These are phyloP conservation scores for Aspergillus neoniger DNA, from an alignment of 2,329 filamentous ascomycete genomes.

Conservation along the genomic window DNA sequence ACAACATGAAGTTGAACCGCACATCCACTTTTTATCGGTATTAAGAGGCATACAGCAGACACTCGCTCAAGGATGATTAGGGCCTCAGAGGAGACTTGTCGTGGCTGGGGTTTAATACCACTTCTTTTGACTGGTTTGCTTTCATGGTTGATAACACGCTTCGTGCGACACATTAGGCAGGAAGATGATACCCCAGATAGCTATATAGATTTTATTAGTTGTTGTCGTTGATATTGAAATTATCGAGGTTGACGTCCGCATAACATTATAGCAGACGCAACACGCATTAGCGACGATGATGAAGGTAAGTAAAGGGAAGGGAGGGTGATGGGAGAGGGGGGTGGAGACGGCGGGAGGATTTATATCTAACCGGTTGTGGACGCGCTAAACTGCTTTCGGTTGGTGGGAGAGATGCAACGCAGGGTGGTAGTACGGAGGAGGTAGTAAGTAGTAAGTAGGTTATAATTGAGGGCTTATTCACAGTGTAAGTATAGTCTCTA, in stretches of 20 bases:
- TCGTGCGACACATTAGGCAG: not conserved
- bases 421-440: too few species aligned
- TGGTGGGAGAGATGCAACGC: not conserved
- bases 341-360: not conserved
- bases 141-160: not conserved
- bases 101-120: slow-evolving; percentile 21
- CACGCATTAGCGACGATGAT: too few species aligned
- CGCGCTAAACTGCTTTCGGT: not conserved
- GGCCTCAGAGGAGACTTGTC: slow-evolving; percentile 13
- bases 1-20: slow-evolving; percentile 12
- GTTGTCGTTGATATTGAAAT: too few species aligned
- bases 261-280: slow-evolving; percentile 7
- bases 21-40: slow-evolving; percentile 19
- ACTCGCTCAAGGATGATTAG: slow-evolving; percentile 10
- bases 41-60: slow-evolving; percentile 22
- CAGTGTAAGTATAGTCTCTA: not conserved
- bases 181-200: too few species aligned
- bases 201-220: too few species aligned
- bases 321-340: not conserved
- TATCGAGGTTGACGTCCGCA: not conserved
- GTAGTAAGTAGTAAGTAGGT: too few species aligned
- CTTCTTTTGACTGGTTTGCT: too few species aligned
- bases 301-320: not conserved
- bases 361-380: not conserved
- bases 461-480: not conserved